These are phyloP conservation scores for Blastomyces gilchristii DNA, from an alignment of 2,329 filamentous ascomycete genomes.

Conservation along the genomic window DNA sequence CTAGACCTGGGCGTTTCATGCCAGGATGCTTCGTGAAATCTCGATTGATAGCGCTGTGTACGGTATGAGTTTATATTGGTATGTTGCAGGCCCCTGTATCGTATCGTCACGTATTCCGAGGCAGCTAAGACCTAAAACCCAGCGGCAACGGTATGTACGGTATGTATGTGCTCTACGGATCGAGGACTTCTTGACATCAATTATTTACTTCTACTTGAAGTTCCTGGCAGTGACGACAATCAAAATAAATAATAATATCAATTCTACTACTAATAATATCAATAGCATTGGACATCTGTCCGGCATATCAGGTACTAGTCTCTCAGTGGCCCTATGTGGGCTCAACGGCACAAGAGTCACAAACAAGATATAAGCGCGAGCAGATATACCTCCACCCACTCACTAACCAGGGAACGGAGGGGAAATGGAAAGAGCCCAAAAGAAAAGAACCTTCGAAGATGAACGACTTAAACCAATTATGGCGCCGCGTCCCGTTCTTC, in stretches of 20 bases:
- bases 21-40: background rate
- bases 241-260: no score
- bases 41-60: background rate
- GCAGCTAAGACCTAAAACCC: background rate
- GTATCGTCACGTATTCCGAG: background rate
- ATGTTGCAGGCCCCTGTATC: background rate
- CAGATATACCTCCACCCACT: no score
- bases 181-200: no score
- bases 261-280: no score
- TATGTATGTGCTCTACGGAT: no score
- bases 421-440: background rate
- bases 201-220: no score
- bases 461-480: background rate
- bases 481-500: background rate
- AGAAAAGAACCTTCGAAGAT: background rate
- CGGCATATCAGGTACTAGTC: background rate
- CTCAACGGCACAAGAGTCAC: no score
- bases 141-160: background rate
- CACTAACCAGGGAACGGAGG: background rate
- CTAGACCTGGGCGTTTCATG: background rate
- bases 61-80: background rate
- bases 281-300: no score
- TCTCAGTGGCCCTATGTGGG: no score
- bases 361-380: no score
- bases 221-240: no score